Conservation (phyloP, 1,139 yeast genomes). For the Debaryomyces robertsiae region DNA sequence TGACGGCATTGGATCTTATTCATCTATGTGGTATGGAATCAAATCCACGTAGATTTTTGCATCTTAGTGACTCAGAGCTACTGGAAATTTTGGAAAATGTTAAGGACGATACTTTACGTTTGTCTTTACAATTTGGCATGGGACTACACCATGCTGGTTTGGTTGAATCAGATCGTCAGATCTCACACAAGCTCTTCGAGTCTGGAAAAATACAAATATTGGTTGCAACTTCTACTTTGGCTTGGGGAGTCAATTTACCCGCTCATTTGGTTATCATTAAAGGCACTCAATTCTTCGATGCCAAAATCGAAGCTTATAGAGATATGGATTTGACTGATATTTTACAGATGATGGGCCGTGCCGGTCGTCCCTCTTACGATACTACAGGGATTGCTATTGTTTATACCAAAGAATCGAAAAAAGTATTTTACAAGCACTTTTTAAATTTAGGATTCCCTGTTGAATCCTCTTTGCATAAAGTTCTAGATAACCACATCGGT, state of each 20-base stretch:
- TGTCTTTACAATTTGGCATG: conserved; percentile 91
- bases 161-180: conserved; percentile 84
- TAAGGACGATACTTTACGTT: conserved; percentile 83
- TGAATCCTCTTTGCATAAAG: conserved; percentile 91
- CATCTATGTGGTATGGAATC: conserved; percentile 95
- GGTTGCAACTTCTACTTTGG: conserved; percentile 92
- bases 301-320: conserved; percentile 75
- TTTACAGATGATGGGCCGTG: conserved; percentile 89
- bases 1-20: conserved; percentile 90
- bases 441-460: conserved; percentile 96
- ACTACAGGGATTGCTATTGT: conserved; percentile 95
- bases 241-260: conserved; percentile 97
- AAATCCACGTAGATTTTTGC: conserved; percentile 83
- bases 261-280: conserved; percentile 92
- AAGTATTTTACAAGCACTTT: conserved; percentile 91
- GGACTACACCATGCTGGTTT: conserved; percentile 98
- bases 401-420: conserved; percentile 88
- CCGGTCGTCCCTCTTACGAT: conserved; percentile 97
- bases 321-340: conserved; percentile 94
- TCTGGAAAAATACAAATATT: conserved; percentile 83
- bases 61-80: conserved; percentile 75
- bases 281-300: conserved; percentile 88
- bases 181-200: conserved; percentile 85
- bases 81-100: conserved; percentile 64
- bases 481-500: conserved; percentile 91